Conservation (phyloP, 108 stramenopile genomes). For the Conticribra guillardii region DNA sequence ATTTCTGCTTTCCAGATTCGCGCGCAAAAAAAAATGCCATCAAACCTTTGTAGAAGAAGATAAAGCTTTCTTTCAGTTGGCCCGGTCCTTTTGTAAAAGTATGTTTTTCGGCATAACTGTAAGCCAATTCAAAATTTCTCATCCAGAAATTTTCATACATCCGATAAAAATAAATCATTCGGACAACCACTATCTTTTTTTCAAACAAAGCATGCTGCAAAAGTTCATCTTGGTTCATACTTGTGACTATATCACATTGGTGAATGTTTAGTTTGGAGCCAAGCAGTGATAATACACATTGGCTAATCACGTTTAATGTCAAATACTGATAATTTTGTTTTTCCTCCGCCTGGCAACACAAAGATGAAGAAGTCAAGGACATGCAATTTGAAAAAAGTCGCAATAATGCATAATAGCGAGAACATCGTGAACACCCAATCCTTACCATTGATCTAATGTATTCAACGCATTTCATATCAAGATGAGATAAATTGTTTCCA, state of each 20-base stretch:
- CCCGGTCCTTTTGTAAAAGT: background rate
- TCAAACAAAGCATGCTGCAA: background rate
- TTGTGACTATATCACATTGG: background rate
- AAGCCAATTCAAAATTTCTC: background rate
- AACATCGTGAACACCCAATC: background rate
- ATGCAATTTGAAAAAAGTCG: too few species aligned
- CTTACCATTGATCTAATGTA: background rate
- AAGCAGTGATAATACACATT: background rate
- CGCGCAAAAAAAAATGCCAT: background rate
- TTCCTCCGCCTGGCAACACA: background rate
- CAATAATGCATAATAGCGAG: background rate
- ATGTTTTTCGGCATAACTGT: background rate
- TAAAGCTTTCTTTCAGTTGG: background rate
- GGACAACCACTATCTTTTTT: background rate
- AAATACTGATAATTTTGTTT: background rate
- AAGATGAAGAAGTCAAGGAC: too few species aligned
- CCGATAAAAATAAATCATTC: background rate
- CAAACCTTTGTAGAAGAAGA: background rate
- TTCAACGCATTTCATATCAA: background rate
- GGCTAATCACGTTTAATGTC: background rate
- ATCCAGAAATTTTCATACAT: background rate
- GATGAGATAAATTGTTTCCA: background rate
- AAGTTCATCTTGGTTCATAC: background rate
- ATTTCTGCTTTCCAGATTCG: background rate
- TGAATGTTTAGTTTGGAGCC: background rate